Conservation (phyloP, 805 yeast species). For the Martiniozyma abietophila region DNA sequence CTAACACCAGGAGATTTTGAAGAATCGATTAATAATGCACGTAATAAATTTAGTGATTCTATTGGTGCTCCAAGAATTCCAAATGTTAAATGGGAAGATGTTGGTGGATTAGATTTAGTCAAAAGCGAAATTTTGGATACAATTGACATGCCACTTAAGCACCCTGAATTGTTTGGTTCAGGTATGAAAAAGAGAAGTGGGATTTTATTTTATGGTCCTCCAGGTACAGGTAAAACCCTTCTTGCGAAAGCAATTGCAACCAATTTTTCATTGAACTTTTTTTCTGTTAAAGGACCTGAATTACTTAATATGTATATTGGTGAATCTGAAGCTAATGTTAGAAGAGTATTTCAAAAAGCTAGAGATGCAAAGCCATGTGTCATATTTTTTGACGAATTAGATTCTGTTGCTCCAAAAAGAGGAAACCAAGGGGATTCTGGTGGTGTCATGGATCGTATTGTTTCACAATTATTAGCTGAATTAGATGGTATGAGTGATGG, state of each 20-base stretch:
- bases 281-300: slow-evolving; percentile 97
- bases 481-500: slow-evolving; percentile 92
- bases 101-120: slow-evolving; percentile 87
- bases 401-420: slow-evolving; percentile 96
- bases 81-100: slow-evolving; percentile 92
- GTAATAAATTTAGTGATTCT: slow-evolving; percentile 84
- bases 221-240: slow-evolving; percentile 95
- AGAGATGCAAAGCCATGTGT: slow-evolving; percentile 97
- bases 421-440: slow-evolving; percentile 99
- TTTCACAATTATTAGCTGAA: slow-evolving; percentile 89
- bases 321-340: slow-evolving; percentile 95
- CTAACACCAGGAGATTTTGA: slow-evolving; percentile 56
- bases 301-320: slow-evolving; percentile 96
- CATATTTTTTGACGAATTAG: slow-evolving; percentile 93
- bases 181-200: slow-evolving; percentile 95
- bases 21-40: slow-evolving; percentile 65
- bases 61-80: slow-evolving; percentile 97
- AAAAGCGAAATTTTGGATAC: slow-evolving; percentile 93
- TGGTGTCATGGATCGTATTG: slow-evolving; percentile 98
- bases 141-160: slow-evolving; percentile 89
- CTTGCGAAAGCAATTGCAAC: slow-evolving; percentile 97
- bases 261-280: slow-evolving; percentile 85
- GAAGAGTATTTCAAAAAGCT: slow-evolving; percentile 88
- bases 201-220: slow-evolving; percentile 93
- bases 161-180: slow-evolving; percentile 78